Base-by-base conservation (phyloP, 192 early-diverging fungal species). In the Podila epigama region DNA sequence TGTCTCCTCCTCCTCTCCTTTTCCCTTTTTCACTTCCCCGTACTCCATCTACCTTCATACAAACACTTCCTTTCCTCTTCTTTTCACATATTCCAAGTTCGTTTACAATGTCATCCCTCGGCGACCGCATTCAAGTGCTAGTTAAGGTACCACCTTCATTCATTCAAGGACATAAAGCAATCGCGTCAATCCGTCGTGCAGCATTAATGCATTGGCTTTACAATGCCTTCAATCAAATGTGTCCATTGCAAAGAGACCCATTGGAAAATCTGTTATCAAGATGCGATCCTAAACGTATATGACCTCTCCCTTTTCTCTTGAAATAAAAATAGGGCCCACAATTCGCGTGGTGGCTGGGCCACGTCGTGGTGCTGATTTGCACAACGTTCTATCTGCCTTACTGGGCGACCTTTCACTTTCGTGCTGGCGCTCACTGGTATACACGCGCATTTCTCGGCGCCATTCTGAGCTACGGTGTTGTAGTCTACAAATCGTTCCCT, bases 401-500 rank as follows among this genome's bases (percentile, higher is more conserved):
- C 35, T 65, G 81, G 37, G 35, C 69, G 29, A 75, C 80, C 7
- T 83, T 84, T 68, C 72, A 72, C 31, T 82, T 69, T 44, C 75
- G 69, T 34, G 58, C 72, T 1, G 54, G 73, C 29, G 63, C 78
- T 48, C 69, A 67, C 51, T 79, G 77, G 77, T 94, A 92, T 72
- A 75, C 81, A 27, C 84, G 83, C 56, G 90, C 89, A 11, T 91
- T 87, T 59, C 81, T 86, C 58, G 92, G 92, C 20, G 90, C 90
- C 7, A 65, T 91, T 18, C 51, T 92, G 36, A 88, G 86, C 41
- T 94, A 92, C 80, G 86, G 87, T 41, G 92, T 95, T 51, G 91
- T 95, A 53, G 81, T 95, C 57, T 91, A 90, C 80, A 93, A 93
- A 78, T 84, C 88, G 20, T 85, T 89, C 70, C 91, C 91, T 51